Conservation (phyloP, 2,329 filamentous ascomycete genomes). For the Trichoderma harzianum region DNA sequence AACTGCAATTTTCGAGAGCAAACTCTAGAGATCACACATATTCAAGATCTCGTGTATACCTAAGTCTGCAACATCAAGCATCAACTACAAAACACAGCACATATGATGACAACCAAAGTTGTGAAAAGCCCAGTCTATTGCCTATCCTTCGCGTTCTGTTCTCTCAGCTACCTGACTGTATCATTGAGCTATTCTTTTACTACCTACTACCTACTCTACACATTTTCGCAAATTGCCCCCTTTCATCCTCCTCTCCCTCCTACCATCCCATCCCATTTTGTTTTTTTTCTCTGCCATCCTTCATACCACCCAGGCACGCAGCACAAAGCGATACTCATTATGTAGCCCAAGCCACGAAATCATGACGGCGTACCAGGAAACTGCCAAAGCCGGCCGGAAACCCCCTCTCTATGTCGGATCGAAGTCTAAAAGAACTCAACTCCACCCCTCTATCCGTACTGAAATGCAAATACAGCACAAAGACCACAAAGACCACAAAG, state of each 20-base stretch:
- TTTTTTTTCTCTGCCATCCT: slow-evolving; percentile 13
- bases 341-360: slow-evolving; percentile 36
- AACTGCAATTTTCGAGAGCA: background rate
- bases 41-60: background rate
- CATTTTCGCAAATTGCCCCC: background rate
- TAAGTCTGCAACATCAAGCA: background rate
- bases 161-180: background rate
- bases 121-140: slow-evolving; percentile 1
- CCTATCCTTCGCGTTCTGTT: background rate
- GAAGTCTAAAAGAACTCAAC: slow-evolving; percentile 40
- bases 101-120: background rate
- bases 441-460: slow-evolving; percentile 37
- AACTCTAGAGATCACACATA: background rate
- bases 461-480: slow-evolving; percentile 34
- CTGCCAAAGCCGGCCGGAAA: slow-evolving; percentile 27
- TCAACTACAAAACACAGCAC: background rate
- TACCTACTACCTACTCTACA: background rate
- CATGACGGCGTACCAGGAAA: slow-evolving; percentile 31
- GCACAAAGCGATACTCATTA: slow-evolving; percentile 33
- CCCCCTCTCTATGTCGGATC: slow-evolving; percentile 38
- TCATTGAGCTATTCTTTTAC: background rate
- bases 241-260: slow-evolving; percentile 12
- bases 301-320: slow-evolving; percentile 19
- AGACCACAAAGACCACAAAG: slow-evolving; percentile 21
- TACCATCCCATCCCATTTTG: slow-evolving; percentile 1